Conservation (phyloP, 257 asterid species). For the Henckelia pumila region DNA sequence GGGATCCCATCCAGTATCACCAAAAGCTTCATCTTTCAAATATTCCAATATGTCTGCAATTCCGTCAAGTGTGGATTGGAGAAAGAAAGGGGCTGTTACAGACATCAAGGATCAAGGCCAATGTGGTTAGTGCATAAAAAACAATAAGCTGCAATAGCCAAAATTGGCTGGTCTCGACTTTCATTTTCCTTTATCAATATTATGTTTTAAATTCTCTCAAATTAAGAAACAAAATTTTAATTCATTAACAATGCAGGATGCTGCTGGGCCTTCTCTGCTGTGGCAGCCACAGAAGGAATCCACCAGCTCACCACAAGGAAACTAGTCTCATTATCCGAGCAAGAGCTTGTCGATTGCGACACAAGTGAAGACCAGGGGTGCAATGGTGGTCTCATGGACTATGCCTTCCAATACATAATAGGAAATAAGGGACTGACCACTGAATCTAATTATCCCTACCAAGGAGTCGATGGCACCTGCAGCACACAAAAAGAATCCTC, state of each 20-base stretch:
- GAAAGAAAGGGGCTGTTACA: slow-evolving; percentile 15
- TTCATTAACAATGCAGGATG: slow-evolving; percentile 36
- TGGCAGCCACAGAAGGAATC: slow-evolving; percentile 39
- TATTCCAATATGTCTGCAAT: too few relatives aligned
- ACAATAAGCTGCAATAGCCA: neutral
- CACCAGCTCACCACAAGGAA: slow-evolving; percentile 26
- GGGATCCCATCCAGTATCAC: neutral
- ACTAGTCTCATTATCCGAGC: slow-evolving; percentile 32
- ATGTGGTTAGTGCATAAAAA: neutral
- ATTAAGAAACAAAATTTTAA: neutral
- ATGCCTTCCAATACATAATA: slow-evolving; percentile 22
- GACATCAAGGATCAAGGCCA: neutral
- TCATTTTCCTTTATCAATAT: neutral
- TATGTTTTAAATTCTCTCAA: too few relatives aligned
- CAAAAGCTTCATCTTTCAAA: too few relatives aligned
- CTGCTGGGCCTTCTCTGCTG: slow-evolving; percentile 43
- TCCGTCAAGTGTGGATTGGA: neutral
- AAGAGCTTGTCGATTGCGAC: slow-evolving; percentile 40
- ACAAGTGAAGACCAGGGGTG: slow-evolving; percentile 36
- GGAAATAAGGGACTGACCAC: slow-evolving; percentile 20
- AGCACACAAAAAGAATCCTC: neutral
- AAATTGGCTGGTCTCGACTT: neutral
- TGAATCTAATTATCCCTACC: slow-evolving; percentile 24
- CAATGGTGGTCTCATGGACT: slow-evolving; percentile 18
- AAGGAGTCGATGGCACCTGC: slow-evolving; percentile 24